These are phyloP conservation scores for Mortierella hygrophila DNA, from an alignment of 192 early-diverging fungal genomes.

Conservation along the genomic window DNA sequence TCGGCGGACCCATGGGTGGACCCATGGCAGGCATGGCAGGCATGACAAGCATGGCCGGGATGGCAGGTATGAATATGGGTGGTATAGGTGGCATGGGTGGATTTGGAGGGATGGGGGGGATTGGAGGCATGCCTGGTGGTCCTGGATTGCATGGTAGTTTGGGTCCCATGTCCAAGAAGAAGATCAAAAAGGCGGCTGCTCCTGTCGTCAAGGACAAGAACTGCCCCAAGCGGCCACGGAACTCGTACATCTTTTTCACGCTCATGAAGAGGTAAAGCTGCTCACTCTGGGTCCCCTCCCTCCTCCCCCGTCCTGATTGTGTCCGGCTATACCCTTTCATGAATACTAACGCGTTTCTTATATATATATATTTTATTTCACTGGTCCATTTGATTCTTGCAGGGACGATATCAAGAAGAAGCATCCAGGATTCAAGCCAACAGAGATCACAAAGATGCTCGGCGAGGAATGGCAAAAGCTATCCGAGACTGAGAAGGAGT, in stretches of 20 bases:
- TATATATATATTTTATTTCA: background rate
- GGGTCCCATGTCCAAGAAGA: conserved; percentile 41
- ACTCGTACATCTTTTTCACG: conserved; percentile 58
- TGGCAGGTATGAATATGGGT: conserved; percentile 7
- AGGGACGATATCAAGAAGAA: conserved; percentile 57
- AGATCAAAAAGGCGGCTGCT: conserved; percentile 26
- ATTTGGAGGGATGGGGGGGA: conserved; percentile 11
- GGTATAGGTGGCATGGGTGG: conserved; percentile 15
- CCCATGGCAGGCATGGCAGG: background rate
- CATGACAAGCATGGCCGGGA: conserved; percentile 23
- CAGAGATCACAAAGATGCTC: conserved; percentile 57
- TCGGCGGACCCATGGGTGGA: background rate
- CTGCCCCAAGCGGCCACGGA: conserved; percentile 55
- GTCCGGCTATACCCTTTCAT: too few relatives aligned
- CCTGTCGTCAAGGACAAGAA: conserved; percentile 57
- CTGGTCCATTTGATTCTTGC: background rate
- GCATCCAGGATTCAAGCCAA: conserved; percentile 55
- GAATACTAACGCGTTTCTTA: background rate
- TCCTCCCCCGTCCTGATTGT: too few relatives aligned
- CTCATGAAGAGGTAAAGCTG: conserved; percentile 50
- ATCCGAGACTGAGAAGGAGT: conserved; percentile 57
- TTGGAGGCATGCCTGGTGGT: conserved; percentile 11
- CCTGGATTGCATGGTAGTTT: background rate
- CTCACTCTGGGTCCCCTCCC: too few relatives aligned
- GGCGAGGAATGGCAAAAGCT: conserved; percentile 58